A percentile compares a stretch with the other conserved stretches of the same genome.
phyloP scores from a whole-genome alignment of 2,329 filamentous ascomycete species.

The Arthrobotrys sinensis region DNA sequence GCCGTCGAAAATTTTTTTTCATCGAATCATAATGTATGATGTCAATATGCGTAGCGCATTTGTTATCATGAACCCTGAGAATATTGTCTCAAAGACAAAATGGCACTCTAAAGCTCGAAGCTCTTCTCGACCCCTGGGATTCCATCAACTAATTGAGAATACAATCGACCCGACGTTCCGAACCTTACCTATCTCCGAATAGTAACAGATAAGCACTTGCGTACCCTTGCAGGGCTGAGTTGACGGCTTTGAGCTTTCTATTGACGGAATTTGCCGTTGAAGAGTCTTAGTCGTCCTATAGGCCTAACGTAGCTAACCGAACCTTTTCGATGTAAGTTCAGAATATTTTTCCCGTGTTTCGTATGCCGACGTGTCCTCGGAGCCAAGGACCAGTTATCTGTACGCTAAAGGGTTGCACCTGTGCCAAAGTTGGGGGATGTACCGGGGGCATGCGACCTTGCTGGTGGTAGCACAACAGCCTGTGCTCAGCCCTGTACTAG shows the following conservation, averaged over 20 bases:
- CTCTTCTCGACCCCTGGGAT: too few relatives aligned
- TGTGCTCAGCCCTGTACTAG: not conserved
- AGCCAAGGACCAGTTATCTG: not conserved
- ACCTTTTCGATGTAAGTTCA: not conserved
- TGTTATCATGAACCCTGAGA: too few relatives aligned
- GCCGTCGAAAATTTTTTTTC: too few relatives aligned
- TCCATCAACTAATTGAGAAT: not conserved
- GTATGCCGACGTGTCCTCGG: not conserved
- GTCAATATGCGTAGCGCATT: too few relatives aligned
- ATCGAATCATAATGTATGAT: too few relatives aligned
- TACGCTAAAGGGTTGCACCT: not conserved
- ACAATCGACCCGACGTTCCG: slow-evolving; percentile 4
- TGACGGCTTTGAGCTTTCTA: not conserved
- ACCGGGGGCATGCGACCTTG: not conserved
- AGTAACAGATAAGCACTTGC: not conserved
- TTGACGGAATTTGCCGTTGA: slow-evolving; percentile 1
- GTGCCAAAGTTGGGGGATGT: not conserved
- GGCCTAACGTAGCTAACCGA: too few relatives aligned
- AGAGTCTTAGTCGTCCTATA: not conserved
- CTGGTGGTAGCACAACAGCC: not conserved
- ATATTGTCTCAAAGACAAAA: too few relatives aligned
- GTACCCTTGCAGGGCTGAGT: slow-evolving; percentile 9
- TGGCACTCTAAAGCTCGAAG: too few relatives aligned
- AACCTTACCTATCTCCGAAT: slow-evolving; percentile 5
- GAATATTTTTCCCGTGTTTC: slow-evolving; percentile 1